Conservation (phyloP, 495 filamentous ascomycete genomes). For the Neurospora sp. region DNA sequence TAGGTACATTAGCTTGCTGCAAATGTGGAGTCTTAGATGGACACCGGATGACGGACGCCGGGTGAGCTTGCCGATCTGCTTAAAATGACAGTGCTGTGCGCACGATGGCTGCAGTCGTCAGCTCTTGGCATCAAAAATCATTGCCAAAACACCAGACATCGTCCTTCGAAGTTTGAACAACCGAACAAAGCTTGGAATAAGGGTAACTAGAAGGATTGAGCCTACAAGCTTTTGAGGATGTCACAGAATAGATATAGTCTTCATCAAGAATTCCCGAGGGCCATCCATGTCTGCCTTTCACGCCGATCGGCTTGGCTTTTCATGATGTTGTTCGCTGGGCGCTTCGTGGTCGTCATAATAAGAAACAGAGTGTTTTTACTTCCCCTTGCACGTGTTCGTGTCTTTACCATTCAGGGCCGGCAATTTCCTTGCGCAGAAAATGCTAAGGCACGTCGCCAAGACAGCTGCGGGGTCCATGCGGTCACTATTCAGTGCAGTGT, state of each 20-base stretch:
- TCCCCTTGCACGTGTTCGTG: neutral
- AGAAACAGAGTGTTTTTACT: neutral
- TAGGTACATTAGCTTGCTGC: neutral
- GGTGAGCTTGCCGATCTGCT: neutral
- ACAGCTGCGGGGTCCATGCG: neutral
- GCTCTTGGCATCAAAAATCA: no score
- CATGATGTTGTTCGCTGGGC: no score
- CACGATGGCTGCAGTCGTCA: neutral
- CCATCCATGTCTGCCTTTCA: no score
- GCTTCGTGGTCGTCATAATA: neutral
- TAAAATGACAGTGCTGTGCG: neutral
- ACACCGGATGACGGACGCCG: neutral
- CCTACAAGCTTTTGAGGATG: no score
- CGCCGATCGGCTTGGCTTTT: no score
- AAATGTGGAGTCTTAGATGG: neutral
- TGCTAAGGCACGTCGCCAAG: neutral
- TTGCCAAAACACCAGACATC: no score
- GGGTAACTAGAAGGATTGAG: no score
- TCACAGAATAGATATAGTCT: no score
- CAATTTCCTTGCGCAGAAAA: neutral
- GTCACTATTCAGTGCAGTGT: neutral
- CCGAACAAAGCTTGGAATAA: no score
- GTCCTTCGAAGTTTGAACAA: no score
- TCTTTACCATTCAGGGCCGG: neutral
- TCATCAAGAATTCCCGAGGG: no score